Conservation (phyloP, 2,329 filamentous ascomycete species). For the Coniochaeta prunicola region DNA sequence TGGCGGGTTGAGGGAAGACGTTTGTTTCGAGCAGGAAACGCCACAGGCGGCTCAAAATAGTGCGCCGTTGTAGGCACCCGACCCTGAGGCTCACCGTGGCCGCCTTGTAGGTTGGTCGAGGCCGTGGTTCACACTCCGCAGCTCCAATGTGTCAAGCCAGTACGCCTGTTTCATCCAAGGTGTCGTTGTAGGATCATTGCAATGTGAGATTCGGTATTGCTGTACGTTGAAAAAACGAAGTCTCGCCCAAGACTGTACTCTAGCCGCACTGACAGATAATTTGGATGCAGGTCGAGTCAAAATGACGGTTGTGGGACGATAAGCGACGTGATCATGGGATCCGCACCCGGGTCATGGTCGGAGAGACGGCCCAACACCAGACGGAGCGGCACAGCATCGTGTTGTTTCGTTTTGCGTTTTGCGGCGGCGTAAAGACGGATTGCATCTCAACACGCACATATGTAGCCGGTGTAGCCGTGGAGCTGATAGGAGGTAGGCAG, state of each 20-base stretch:
- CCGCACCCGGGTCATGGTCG: background rate
- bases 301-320: background rate
- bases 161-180: conserved; percentile 13
- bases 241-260: background rate
- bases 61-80: background rate
- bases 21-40: background rate
- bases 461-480: background rate
- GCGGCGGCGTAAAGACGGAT: background rate
- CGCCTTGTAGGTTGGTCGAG: background rate
- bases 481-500: background rate
- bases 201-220: conserved; percentile 6
- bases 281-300: background rate
- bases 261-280: background rate
- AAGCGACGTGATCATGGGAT: background rate
- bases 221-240: background rate
- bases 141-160: conserved; percentile 7
- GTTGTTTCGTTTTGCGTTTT: background rate
- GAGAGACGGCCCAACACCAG: background rate
- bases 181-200: conserved; percentile 4
- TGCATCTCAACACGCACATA: background rate
- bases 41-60: background rate
- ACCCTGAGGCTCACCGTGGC: background rate
- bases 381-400: background rate
- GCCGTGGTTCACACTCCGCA: background rate
- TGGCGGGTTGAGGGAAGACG: background rate